Evolutionary conservation across 2,329 filamentous ascomycete species (phyloP).

Genomic region (Hymenoscyphus fraxineus): DNA sequence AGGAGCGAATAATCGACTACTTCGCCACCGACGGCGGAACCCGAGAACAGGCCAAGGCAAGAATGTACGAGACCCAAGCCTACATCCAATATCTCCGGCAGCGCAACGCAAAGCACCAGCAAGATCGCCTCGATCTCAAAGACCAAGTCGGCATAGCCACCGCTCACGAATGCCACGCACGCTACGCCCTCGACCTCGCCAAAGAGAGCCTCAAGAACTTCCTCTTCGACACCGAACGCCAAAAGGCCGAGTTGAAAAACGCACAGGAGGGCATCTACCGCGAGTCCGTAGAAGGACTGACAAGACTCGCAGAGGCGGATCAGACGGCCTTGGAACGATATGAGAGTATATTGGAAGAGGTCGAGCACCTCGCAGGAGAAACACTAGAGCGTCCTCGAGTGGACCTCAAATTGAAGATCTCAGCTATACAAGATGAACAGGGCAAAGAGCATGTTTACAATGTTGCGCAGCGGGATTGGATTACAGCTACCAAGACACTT

Average conservation of each 20-base stretch:
- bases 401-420: neutral
- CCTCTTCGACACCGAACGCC: neutral
- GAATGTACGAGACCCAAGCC: neutral
- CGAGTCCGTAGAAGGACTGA: neutral
- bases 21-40: neutral
- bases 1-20: neutral
- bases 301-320: neutral
- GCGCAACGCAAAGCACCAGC: neutral
- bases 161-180: neutral
- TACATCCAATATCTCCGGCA: constrained; percentile 3
- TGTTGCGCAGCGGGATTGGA: neutral
- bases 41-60: constrained; percentile 9
- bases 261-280: neutral
- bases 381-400: neutral
- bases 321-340: neutral
- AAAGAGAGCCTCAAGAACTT: neutral
- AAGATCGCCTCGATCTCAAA: neutral
- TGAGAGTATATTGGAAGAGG: neutral
- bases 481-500: neutral
- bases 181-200: neutral
- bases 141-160: neutral
- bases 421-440: neutral
- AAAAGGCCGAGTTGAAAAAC: neutral
- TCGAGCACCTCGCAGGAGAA: neutral
- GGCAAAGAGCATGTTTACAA: neutral